Conservation (phyloP, 202 grass and related monocot genomes). For the Setaria viridis region DNA sequence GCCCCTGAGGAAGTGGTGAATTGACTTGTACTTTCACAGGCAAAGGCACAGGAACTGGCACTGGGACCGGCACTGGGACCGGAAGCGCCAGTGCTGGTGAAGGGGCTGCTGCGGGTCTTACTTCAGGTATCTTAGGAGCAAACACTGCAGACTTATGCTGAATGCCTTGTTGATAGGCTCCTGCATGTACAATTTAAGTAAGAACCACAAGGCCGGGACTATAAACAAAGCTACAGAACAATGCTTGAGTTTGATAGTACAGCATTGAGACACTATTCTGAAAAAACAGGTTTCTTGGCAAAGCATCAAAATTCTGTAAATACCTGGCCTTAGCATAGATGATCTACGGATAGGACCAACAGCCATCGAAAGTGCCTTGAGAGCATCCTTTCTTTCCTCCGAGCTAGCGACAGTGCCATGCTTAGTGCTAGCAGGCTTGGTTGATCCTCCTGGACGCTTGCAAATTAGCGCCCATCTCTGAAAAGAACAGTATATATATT, state of each 20-base stretch:
- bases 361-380: conserved; percentile 68
- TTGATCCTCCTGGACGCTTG: conserved; percentile 68
- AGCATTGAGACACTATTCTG: conserved; percentile 28
- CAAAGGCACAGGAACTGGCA: conserved; percentile 35
- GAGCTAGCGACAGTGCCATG: conserved; percentile 34
- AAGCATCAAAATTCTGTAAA: conserved; percentile 27
- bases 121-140: conserved; percentile 39
- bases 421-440: conserved; percentile 44
- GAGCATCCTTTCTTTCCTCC: conserved; percentile 63
- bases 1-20: conserved; percentile 43
- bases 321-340: conserved; percentile 53
- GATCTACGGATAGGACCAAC: conserved; percentile 45
- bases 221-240: conserved; percentile 22
- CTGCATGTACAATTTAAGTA: conserved; percentile 41
- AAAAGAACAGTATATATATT: conserved; percentile 39
- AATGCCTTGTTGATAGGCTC: conserved; percentile 41
- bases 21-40: conserved; percentile 40
- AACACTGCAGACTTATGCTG: conserved; percentile 46
- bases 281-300: conserved; percentile 6
- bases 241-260: conserved; percentile 32
- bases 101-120: conserved; percentile 37
- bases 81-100: neutral
- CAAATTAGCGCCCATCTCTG: conserved; percentile 80
- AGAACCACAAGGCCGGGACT: conserved; percentile 27
- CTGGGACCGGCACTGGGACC: conserved; percentile 1